A percentile compares a stretch with the other conserved stretches of the same genome.
These are phyloP conservation scores for Boletus subluridellus DNA, from an alignment of 1,284 basidiomycete genomes.

Conservation along the genomic window DNA sequence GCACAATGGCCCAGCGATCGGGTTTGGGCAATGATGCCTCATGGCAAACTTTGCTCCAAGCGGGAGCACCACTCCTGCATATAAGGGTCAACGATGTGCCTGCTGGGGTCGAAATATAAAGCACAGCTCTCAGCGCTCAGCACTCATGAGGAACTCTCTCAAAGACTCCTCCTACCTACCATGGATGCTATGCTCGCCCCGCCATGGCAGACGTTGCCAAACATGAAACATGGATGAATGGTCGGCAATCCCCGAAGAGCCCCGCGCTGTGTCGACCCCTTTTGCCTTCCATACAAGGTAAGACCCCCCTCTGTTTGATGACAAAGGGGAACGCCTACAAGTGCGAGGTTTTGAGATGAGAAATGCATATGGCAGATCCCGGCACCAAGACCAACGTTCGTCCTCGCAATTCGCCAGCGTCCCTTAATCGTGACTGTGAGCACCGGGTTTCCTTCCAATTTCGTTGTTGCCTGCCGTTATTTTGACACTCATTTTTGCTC, in stretches of 20 bases:
- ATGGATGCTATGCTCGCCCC: too few relatives aligned
- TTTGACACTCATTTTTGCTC: constrained; percentile 5
- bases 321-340: background rate
- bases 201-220: background rate
- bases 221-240: background rate
- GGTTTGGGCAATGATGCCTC: constrained; percentile 15
- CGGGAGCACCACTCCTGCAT: background rate
- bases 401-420: constrained; percentile 20
- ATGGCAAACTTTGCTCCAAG: background rate
- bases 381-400: constrained; percentile 27
- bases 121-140: constrained; percentile 7
- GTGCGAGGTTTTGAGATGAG: constrained; percentile 9
- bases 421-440: constrained; percentile 9
- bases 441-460: constrained; percentile 10
- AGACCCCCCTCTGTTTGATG: constrained; percentile 10
- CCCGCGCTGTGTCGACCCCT: constrained; percentile 10
- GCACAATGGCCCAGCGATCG: constrained; percentile 20
- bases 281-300: constrained; percentile 2
- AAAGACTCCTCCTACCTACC: background rate
- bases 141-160: background rate
- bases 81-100: constrained; percentile 14
- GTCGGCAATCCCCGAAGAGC: constrained; percentile 19
- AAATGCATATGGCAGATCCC: constrained; percentile 22
- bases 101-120: constrained; percentile 13
- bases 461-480: constrained; percentile 20